Conservation (phyloP, 2,329 filamentous ascomycete genomes). For the Beauveria varroae region DNA sequence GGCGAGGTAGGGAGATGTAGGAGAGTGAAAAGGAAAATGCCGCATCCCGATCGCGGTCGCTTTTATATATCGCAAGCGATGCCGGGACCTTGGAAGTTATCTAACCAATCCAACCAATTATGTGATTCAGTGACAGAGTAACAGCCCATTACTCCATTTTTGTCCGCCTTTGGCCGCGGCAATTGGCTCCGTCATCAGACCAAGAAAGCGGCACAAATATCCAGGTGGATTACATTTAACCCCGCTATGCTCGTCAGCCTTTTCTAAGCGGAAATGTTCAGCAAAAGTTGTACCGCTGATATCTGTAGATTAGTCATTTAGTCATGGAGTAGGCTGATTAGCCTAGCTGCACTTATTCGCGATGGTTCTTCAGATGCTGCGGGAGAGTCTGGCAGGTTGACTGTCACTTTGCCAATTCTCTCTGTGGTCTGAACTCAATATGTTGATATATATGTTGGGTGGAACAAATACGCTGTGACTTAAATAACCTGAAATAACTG, state of each 20-base stretch:
- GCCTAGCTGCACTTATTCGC: neutral
- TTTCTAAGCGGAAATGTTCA: neutral
- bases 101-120: conserved; percentile 4
- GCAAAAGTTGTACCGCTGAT: no score
- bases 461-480: neutral
- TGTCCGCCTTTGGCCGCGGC: neutral
- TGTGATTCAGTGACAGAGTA: neutral
- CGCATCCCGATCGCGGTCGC: neutral
- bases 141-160: conserved; percentile 2
- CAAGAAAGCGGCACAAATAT: neutral
- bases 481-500: neutral
- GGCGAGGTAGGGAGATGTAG: neutral
- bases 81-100: neutral
- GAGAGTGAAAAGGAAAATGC: neutral
- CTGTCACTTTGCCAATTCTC: conserved; percentile 27
- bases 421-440: conserved; percentile 19
- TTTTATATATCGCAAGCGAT: conserved; percentile 5
- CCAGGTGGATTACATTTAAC: conserved; percentile 10
- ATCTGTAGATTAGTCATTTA: neutral
- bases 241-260: conserved; percentile 6
- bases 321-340: neutral
- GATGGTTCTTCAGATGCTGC: conserved; percentile 30
- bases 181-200: neutral
- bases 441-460: no score
- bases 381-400: conserved; percentile 35